phyloP scores from a whole-genome alignment of 2,329 filamentous ascomycete genomes.

The Ceratocystis colombiana region DNA sequence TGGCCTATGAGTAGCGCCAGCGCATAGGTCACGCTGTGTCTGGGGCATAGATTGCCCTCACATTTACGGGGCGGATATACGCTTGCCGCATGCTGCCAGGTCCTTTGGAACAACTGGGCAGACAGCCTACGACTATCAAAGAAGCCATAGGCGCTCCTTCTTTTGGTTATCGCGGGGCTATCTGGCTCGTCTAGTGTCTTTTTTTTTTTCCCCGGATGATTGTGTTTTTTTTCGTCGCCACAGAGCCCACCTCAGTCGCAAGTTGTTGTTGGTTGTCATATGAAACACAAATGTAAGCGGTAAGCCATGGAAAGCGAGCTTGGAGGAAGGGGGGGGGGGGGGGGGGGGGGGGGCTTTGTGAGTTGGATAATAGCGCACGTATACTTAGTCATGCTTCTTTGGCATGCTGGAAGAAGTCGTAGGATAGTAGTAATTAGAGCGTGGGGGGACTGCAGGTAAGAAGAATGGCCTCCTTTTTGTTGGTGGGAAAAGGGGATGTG shows the following conservation, averaged over 20 bases:
- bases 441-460: background rate
- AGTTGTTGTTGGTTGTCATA: background rate
- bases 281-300: background rate
- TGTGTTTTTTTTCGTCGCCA: background rate
- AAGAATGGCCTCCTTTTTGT: background rate
- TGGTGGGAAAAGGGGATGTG: background rate
- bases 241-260: background rate
- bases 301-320: background rate
- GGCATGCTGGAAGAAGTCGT: no score
- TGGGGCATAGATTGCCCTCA: background rate
- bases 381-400: background rate
- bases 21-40: background rate
- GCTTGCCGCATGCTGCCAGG: background rate
- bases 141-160: no score
- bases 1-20: background rate
- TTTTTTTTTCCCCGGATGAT: no score
- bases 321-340: background rate
- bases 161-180: background rate
- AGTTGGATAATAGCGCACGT: background rate
- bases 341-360: background rate
- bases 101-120: background rate
- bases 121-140: background rate
- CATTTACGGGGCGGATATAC: background rate
- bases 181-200: background rate
- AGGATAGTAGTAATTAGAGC: no score